A percentile compares a stretch with the other conserved stretches of the same genome.
Conservation (phyloP, 257 asterid genomes). For the Schizonepeta tenuifolia region DNA sequence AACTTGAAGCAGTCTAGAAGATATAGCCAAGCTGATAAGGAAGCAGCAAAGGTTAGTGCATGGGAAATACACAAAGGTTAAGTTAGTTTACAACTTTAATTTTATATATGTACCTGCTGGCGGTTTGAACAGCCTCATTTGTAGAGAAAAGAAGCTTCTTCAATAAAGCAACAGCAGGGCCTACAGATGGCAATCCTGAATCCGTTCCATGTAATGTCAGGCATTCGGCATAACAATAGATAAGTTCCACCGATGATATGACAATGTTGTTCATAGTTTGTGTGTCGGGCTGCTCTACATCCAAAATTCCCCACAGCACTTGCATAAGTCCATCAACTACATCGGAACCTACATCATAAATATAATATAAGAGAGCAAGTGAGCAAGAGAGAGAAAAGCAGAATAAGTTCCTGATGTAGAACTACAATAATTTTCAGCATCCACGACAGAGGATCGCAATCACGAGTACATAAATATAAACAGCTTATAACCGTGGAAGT, state of each 20-base stretch:
- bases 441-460: slow-evolving; percentile 17
- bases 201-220: slow-evolving; percentile 80
- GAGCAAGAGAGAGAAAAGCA: neutral
- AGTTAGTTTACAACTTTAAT: slow-evolving; percentile 8
- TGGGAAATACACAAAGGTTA: slow-evolving; percentile 17
- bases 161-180: slow-evolving; percentile 85
- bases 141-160: slow-evolving; percentile 79
- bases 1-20: slow-evolving; percentile 97
- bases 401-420: slow-evolving; percentile 10
- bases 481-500: slow-evolving; percentile 12
- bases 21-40: slow-evolving; percentile 92
- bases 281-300: slow-evolving; percentile 91
- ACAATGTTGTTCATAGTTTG: slow-evolving; percentile 96
- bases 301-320: slow-evolving; percentile 97
- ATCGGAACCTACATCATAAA: slow-evolving; percentile 68
- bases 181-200: slow-evolving; percentile 60
- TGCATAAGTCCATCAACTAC: slow-evolving; percentile 97
- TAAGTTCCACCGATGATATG: slow-evolving; percentile 84
- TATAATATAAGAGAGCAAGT: neutral
- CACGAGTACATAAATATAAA: neutral
- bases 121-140: slow-evolving; percentile 95
- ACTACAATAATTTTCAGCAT: slow-evolving; percentile 10
- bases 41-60: slow-evolving; percentile 39
- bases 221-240: slow-evolving; percentile 96
- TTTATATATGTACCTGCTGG: slow-evolving; percentile 79